These are phyloP conservation scores for Globisporangium okanoganense DNA, from an alignment of 352 stramenopile genomes.

Conservation along the genomic window DNA sequence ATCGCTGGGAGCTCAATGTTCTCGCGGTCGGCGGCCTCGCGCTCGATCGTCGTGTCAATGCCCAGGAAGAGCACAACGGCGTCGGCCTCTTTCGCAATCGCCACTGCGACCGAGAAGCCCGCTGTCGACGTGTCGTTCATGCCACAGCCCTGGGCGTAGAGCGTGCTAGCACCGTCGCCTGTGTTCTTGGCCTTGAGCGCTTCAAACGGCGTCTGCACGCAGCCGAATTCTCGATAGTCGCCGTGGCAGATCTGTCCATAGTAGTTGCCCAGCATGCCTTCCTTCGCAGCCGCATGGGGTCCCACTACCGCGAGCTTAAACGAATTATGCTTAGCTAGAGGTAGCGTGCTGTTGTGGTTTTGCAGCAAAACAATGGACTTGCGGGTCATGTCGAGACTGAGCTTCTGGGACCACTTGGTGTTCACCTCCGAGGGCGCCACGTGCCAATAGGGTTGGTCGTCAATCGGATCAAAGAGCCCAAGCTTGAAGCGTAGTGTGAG, in stretches of 20 bases:
- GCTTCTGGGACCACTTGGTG: conserved; percentile 45
- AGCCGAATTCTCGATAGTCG: conserved; percentile 59
- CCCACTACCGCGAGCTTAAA: conserved; percentile 74
- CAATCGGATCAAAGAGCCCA: conserved; percentile 89
- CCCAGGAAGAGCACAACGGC: conserved; percentile 78
- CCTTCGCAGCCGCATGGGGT: conserved; percentile 60
- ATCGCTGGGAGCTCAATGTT: conserved; percentile 65
- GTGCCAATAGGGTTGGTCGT: conserved; percentile 79
- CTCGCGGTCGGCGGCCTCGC: conserved; percentile 69
- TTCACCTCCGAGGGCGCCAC: conserved; percentile 69
- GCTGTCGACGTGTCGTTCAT: conserved; percentile 65
- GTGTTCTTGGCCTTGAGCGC: conserved; percentile 48
- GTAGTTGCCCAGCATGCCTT: conserved; percentile 84
- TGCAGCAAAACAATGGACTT: conserved; percentile 93
- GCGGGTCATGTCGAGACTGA: conserved; percentile 71
- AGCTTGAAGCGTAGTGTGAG: conserved; percentile 90
- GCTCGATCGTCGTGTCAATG: conserved; percentile 78
- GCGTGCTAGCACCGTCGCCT: conserved; percentile 23
- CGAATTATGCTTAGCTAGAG: conserved; percentile 35
- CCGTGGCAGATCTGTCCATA: conserved; percentile 80
- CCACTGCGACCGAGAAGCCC: conserved; percentile 47
- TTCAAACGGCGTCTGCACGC: conserved; percentile 67
- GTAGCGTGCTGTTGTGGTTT: conserved; percentile 78
- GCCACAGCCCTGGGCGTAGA: conserved; percentile 34
- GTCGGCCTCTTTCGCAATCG: conserved; percentile 33